phyloP scores from a whole-genome alignment of 805 yeast genomes.

The Diddensiella transvaalensis region DNA sequence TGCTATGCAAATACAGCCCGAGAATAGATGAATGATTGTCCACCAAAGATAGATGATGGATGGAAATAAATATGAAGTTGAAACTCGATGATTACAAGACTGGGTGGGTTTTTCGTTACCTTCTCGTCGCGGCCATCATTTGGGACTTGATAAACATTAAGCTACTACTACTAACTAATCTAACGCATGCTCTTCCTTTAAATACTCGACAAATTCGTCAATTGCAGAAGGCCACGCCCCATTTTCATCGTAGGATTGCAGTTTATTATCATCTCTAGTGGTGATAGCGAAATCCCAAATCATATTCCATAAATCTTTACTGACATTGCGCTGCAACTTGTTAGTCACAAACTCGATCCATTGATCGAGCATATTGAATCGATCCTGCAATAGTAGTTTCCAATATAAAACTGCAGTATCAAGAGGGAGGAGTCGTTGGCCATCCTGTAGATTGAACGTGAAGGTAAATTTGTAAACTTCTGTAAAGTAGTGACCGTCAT shows the following conservation, averaged over 20 bases:
- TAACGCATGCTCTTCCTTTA: neutral
- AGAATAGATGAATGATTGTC: no score
- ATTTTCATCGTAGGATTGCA: constrained; percentile 65
- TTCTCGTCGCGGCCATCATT: no score
- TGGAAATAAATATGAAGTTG: no score
- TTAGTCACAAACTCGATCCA: constrained; percentile 58
- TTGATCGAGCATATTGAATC: constrained; percentile 26
- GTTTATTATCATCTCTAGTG: constrained; percentile 47
- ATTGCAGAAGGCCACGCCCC: constrained; percentile 92
- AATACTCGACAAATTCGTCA: constrained; percentile 73
- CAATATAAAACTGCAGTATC: constrained; percentile 75
- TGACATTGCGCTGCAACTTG: constrained; percentile 46
- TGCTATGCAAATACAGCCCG: no score
- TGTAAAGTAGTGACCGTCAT: constrained; percentile 41
- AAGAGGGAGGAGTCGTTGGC: constrained; percentile 51
- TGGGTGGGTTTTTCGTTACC: no score
- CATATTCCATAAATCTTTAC: constrained; percentile 86
- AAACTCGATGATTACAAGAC: no score
- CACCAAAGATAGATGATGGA: no score
- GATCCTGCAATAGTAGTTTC: constrained; percentile 57
- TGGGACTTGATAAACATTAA: no score
- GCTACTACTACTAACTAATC: no score
- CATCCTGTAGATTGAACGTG: constrained; percentile 57
- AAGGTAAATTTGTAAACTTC: constrained; percentile 70
- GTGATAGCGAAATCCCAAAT: constrained; percentile 55